Conservation (phyloP, 257 asterid species). For the Salvia hispanica region DNA sequence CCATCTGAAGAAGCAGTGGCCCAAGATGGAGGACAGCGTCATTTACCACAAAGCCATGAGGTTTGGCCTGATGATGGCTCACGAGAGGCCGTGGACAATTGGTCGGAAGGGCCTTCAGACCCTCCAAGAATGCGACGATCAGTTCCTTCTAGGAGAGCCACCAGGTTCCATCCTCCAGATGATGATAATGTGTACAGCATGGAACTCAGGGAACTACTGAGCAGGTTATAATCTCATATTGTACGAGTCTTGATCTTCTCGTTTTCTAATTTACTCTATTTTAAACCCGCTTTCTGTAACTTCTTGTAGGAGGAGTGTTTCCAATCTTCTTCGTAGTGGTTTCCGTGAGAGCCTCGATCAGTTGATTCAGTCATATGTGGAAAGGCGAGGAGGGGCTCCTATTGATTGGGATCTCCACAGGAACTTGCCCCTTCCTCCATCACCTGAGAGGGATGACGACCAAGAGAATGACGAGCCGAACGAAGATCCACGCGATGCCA, state of each 20-base stretch:
- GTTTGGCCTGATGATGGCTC: constrained; percentile 65
- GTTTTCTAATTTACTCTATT: neutral
- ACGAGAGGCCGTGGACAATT: constrained; percentile 62
- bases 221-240: constrained; percentile 60
- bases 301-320: constrained; percentile 89
- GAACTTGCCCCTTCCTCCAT: constrained; percentile 71
- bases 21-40: constrained; percentile 51
- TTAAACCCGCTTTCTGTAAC: constrained; percentile 14
- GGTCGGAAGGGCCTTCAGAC: constrained; percentile 74
- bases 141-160: constrained; percentile 50
- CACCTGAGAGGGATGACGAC: constrained; percentile 63
- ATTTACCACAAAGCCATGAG: constrained; percentile 46
- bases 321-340: constrained; percentile 93
- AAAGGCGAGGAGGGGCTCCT: constrained; percentile 70
- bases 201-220: constrained; percentile 95
- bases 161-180: constrained; percentile 88
- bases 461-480: constrained; percentile 56
- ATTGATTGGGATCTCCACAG: constrained; percentile 89
- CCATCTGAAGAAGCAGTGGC: constrained; percentile 47
- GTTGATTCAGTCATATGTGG: constrained; percentile 84
- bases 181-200: constrained; percentile 93
- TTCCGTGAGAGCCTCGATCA: constrained; percentile 96
- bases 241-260: constrained; percentile 22
- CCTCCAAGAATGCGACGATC: constrained; percentile 78
- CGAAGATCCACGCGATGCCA: constrained; percentile 62